Percentiles rank a stretch among this genome's conserved stretches.
These are phyloP conservation scores for Zygosaccharomyces sapae DNA, from an alignment of 1,139 yeast genomes.

Conservation along the genomic window DNA sequence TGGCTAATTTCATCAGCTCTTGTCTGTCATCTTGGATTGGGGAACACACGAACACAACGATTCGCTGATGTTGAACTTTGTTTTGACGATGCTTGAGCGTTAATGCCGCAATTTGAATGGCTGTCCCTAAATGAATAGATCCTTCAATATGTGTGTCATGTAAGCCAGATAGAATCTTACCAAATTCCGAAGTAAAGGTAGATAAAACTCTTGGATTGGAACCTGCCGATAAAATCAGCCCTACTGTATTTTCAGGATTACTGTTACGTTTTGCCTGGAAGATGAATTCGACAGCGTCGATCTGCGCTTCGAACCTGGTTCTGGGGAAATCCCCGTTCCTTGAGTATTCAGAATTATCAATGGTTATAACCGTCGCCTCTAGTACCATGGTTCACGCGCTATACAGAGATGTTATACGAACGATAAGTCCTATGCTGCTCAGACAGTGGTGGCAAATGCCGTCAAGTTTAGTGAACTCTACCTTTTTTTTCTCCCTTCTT, in stretches of 20 bases:
- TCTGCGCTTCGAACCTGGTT: constrained; percentile 87
- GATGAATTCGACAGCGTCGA: constrained; percentile 84
- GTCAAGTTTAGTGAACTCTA: constrained; percentile 4
- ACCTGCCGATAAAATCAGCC: constrained; percentile 85
- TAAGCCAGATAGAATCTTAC: constrained; percentile 80
- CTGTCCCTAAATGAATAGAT: constrained; percentile 64
- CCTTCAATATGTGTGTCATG: constrained; percentile 81
- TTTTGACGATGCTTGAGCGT: constrained; percentile 96
- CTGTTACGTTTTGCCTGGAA: constrained; percentile 82
- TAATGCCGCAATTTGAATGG: constrained; percentile 94
- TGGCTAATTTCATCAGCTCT: constrained; percentile 72
- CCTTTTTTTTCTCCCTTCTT: constrained; percentile 3
- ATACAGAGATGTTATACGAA: background rate
- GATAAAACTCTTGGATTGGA: constrained; percentile 79
- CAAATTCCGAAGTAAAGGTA: constrained; percentile 83
- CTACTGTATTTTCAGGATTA: constrained; percentile 93
- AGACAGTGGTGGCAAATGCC: constrained; percentile 17
- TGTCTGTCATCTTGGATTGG: constrained; percentile 73
- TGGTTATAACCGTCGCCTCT: constrained; percentile 93
- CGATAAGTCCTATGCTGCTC: background rate
- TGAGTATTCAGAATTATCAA: constrained; percentile 94
- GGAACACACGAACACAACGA: constrained; percentile 84
- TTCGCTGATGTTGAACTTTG: constrained; percentile 86
- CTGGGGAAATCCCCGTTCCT: constrained; percentile 93
- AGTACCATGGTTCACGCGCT: constrained; percentile 57